Base-by-base conservation (phyloP, 2,329 filamentous ascomycete species). In the Tolypocladium amazonense region DNA sequence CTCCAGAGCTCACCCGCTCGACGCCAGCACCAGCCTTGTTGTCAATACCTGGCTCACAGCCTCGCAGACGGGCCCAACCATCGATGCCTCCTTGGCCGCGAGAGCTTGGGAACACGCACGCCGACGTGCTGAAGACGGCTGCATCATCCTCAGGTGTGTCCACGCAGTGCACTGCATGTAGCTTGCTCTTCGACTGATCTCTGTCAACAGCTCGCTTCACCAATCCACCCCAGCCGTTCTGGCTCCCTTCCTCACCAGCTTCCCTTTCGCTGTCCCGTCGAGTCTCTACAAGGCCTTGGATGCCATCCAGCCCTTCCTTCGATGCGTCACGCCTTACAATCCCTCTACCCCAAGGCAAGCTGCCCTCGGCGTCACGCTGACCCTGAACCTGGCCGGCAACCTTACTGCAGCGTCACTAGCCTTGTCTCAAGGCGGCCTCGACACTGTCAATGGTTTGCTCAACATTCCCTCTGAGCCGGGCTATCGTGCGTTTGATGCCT, bases 91-190 rank as follows among this genome's bases (percentile, higher is more conserved):
- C 27, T 76, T 99, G 57, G 89, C 90, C 20, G 80, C 85, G 58
- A 85, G 90, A 71, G 92, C 92, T 3, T 99, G 94, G 93, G 94
- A 99, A 76, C 94, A 99, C 79, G 93, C 94, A 60, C 85, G 93
- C 66, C 86, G 94, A 63, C 85, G 94, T 77, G 94, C 94, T 50
- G 94, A 99, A 73, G 94, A 99, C 76, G 92, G 91, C 20, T 97
- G 92, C 71, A 89, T 99, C 64, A 81, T 97, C 58, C 76, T 99
- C 65, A 89, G 89, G 91, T 96, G 80, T 66, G 86, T 75, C 58
- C 20, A 23, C 20, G 30, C 50, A 37, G 23, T 4, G 2, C 30
- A 14, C 11, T 37, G 50, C 20, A n/a, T 35, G 20, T 23, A 33
- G 20, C 50, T 41, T n/a, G 35, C 38, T 1, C 38, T 35, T 25